Evolutionary conservation across 345 rosid genomes (phyloP), one percentile per base, ranked within the genome.

Genomic region (Gossypium turneri): DNA sequence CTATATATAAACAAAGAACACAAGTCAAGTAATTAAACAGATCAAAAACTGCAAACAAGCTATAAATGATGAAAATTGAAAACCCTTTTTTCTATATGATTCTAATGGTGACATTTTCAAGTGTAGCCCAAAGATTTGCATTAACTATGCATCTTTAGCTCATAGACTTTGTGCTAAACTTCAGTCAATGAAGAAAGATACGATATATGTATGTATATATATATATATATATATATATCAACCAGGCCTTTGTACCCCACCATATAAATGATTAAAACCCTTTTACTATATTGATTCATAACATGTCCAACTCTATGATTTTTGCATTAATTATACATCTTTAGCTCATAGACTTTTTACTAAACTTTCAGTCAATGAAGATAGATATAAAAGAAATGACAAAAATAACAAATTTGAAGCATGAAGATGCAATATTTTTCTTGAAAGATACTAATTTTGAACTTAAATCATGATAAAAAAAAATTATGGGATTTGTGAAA

Each of bases 1-100:
- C 27, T 11, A 25, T 5, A 34, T 34, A 73, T 12, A 70, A 81
- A 68, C 50, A 64, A 53, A 53, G 19, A 12, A 45, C 20, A 70
- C 38, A 75, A 80, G 52, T 61, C 67, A 57, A 22, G 9, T 6
- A 22, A 7, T 47, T 67, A 22, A 57, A 11, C 41, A 12, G 63
- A 71, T 16, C 24, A 45, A 8, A 17, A 73, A 43, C 29, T 19
- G 19, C n/a, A 77, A 29, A 51, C 24, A 47, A 67, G 72, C 57
- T 48, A 67, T 24, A 50, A 50, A 50, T 50, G 57, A 67, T 48
- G 57, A 67, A 17, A 34, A 34, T 5, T 48, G 57, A 67, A 53
- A 53, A 12, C 13, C 58, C 3, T 53, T 53, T 34, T 53, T 53
- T 53, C 22, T 53, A n/a, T 53, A 17, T n/a, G 58, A n/a, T 53